Base-by-base conservation (phyloP, 345 rosid species). In the Aquilaria yunnanensis region DNA sequence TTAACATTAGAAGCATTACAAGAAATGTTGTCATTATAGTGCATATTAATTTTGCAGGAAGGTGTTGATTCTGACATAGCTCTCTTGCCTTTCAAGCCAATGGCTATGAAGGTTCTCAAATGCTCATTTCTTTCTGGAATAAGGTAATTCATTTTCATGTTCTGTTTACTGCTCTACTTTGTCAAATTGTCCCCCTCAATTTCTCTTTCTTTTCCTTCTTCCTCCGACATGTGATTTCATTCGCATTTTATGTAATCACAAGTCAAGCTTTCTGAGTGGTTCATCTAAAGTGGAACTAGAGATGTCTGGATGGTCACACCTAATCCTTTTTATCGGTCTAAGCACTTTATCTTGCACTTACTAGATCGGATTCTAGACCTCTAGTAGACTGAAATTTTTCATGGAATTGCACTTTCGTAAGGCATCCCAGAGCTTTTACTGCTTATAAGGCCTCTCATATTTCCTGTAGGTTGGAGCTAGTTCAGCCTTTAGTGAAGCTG, bases 121-220 rank as follows among this genome's bases (percentile, higher is more conserved):
- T 90, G 97, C 67, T 93, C 98, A 12, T 93, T 93, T 66, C 78
- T 83, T 54, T 80, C 82, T 59, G 97, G 94, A 75, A 79, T 84
- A 70, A 79, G 75, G 98, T 88, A 75, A 61, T 75, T 16, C 13
- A 49, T 29, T 23, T 5, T 63, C 1, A 23, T 23, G 23, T 23
- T 23, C 23, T 23, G 23, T 23, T 23, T 23, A 23, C 23, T 23
- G 23, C 23, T 23, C 23, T 23, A 23, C 23, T 23, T 23, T 23
- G 23, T 23, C 23, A 23, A 23, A 23, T 23, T 23, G 23, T 23
- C 1, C 23, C 30, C 47, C 47, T 29, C 57, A 47, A 13, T 62
- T 37, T 43, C 23, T 66, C 31, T 16, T 14, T 10, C 32, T 12
- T 34, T 47, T 13, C 52, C 32, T 51, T 2, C 6, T 37, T 16